These are phyloP conservation scores for Phytophthora litchii DNA, from an alignment of 352 stramenopile genomes.

Conservation along the genomic window DNA sequence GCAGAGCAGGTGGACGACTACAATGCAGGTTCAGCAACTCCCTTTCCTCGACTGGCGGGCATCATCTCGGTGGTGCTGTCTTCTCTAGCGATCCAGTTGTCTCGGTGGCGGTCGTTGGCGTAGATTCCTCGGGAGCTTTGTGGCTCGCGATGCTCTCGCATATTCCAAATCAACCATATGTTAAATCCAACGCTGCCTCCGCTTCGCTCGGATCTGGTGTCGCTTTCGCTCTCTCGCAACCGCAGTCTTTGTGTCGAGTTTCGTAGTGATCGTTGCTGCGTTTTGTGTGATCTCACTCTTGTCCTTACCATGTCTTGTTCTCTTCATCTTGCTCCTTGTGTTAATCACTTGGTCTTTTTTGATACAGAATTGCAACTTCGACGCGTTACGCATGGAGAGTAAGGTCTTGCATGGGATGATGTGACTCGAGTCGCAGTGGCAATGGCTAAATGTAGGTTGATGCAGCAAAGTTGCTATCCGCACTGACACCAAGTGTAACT, in stretches of 20 bases:
- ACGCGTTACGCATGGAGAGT: background rate
- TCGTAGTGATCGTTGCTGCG: conserved; percentile 4
- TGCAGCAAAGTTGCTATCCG: conserved; percentile 8
- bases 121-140: conserved; percentile 28
- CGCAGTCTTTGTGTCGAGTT: conserved; percentile 15
- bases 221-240: conserved; percentile 31
- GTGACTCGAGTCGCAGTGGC: background rate
- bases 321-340: background rate
- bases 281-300: conserved; percentile 8
- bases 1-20: conserved; percentile 8
- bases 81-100: conserved; percentile 25
- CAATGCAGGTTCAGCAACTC: conserved; percentile 22
- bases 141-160: conserved; percentile 30
- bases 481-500: conserved; percentile 2
- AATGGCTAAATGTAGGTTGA: conserved; percentile 23
- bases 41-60: conserved; percentile 14
- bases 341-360: background rate
- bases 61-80: conserved; percentile 24
- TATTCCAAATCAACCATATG: conserved; percentile 67
- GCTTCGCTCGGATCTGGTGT: conserved; percentile 32
- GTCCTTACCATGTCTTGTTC: conserved; percentile 6
- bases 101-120: conserved; percentile 35
- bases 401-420: conserved; percentile 15
- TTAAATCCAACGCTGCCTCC: conserved; percentile 46
- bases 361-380: background rate